phyloP scores from a whole-genome alignment of 139 green algal genomes.

The Haematococcus lacustris region DNA sequence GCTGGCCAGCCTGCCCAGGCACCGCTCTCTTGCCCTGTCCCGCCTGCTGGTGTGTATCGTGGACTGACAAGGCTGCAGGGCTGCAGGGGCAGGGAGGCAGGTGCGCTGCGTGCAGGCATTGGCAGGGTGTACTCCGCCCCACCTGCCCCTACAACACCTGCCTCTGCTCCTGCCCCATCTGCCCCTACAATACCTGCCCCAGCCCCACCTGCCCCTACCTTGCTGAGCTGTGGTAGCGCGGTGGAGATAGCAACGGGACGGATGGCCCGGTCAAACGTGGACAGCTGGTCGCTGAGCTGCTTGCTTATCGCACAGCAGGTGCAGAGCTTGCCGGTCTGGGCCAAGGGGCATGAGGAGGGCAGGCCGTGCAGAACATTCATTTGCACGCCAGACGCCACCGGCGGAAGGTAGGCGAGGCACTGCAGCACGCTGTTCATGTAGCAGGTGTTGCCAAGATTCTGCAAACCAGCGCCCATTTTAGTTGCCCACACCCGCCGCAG shows the following conservation, averaged over 20 bases:
- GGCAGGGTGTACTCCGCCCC: no score
- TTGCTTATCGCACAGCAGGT: constrained; percentile 39
- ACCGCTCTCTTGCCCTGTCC: no score
- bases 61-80: no score
- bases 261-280: background rate
- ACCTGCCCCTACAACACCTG: no score
- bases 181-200: background rate
- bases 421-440: constrained; percentile 95
- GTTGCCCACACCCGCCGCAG: background rate
- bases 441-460: constrained; percentile 93
- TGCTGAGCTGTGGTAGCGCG: constrained; percentile 26
- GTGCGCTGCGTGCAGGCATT: no score
- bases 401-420: constrained; percentile 81
- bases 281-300: constrained; percentile 15
- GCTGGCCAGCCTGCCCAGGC: no score
- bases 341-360: background rate
- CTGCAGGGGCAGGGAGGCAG: no score
- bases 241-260: constrained; percentile 11
- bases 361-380: constrained; percentile 5
- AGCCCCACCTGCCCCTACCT: background rate
- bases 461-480: constrained; percentile 34
- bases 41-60: no score
- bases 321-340: constrained; percentile 21
- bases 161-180: background rate
- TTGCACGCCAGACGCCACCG: constrained; percentile 45